These are phyloP conservation scores for Marasmius sp. DNA, from an alignment of 1,284 basidiomycete species.

Conservation along the genomic window DNA sequence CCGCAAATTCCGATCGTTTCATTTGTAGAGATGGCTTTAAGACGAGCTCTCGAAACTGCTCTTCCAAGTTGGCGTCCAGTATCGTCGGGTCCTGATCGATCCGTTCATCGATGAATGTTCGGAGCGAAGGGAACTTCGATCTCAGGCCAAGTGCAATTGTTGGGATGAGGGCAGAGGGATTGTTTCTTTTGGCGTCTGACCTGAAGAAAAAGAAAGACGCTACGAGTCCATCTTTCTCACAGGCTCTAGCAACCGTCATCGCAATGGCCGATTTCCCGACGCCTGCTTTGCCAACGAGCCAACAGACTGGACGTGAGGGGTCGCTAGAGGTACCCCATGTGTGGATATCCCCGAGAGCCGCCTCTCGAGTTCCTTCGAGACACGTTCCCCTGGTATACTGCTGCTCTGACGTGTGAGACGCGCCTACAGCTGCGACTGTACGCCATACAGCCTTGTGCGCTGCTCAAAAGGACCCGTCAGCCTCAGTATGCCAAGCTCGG, in stretches of 20 bases:
- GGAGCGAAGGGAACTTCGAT: background rate
- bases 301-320: constrained; percentile 7
- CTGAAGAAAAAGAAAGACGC: constrained; percentile 20
- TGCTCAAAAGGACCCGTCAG: too few species aligned
- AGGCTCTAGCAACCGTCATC: constrained; percentile 14
- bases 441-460: background rate
- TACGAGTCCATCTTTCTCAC: background rate
- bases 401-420: background rate
- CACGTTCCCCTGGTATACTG: background rate
- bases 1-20: too few species aligned
- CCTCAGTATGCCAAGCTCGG: too few species aligned
- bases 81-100: background rate
- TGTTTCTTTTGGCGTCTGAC: background rate
- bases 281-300: constrained; percentile 15
- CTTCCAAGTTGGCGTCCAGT: background rate
- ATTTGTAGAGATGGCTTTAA: background rate
- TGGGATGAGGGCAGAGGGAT: background rate
- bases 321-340: constrained; percentile 8
- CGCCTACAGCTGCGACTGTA: background rate
- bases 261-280: constrained; percentile 2
- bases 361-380: constrained; percentile 11
- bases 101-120: background rate
- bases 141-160: constrained; percentile 1
- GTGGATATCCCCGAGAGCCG: constrained; percentile 9
- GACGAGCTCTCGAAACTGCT: constrained; percentile 2